phyloP scores from a whole-genome alignment of 352 stramenopile species.

The Pythium insidiosum region DNA sequence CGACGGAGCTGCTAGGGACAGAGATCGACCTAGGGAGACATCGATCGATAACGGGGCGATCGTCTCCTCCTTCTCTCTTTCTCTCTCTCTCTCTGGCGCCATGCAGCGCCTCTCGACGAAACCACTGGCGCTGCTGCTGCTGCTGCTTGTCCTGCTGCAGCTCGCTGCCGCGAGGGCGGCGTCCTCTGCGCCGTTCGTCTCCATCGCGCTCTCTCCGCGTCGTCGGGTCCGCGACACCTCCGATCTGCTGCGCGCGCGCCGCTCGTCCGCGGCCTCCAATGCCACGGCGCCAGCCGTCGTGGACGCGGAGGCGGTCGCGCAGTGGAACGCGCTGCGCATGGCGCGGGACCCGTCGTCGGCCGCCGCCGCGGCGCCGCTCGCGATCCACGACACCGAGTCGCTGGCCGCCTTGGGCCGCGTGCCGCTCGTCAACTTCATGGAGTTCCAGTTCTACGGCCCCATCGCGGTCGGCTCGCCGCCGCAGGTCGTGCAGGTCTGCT shows the following conservation, averaged over 20 bases:
- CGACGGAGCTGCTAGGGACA: no score
- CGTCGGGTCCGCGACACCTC: conserved; percentile 18
- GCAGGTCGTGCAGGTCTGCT: conserved; percentile 69
- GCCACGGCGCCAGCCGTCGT: neutral
- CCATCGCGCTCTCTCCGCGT: no score
- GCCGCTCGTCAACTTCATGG: conserved; percentile 72
- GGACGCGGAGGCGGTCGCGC: conserved; percentile 7
- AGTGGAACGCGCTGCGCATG: conserved; percentile 19
- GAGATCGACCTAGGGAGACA: no score
- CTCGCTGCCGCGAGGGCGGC: no score
- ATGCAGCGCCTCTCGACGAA: no score
- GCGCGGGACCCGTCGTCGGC: no score
- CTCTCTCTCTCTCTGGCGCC: no score
- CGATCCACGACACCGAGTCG: conserved; percentile 10
- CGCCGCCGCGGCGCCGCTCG: neutral
- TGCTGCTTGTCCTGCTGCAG: no score
- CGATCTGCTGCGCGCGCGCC: conserved; percentile 31
- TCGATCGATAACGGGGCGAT: no score
- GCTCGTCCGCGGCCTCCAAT: conserved; percentile 1
- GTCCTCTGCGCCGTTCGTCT: no score
- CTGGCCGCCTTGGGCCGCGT: conserved; percentile 32
- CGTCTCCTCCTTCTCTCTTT: no score
- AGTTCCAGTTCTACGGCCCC: conserved; percentile 78
- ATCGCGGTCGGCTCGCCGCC: conserved; percentile 53
- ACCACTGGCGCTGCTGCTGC: no score